phyloP scores from a whole-genome alignment of 2,329 filamentous ascomycete genomes.

The Neocucurbitaria cava region DNA sequence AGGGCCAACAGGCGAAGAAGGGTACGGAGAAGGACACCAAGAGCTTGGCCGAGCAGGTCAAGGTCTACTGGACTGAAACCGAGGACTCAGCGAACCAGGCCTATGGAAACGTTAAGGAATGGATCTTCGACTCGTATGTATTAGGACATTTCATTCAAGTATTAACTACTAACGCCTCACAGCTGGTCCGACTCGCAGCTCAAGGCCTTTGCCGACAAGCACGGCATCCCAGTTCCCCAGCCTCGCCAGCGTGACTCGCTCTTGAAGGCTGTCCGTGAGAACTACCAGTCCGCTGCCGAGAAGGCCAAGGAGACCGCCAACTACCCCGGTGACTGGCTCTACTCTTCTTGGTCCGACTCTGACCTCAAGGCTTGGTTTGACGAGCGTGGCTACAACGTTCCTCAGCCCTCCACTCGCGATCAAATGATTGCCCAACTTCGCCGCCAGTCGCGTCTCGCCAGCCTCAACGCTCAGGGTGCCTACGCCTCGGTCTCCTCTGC shows the following conservation, averaged over 20 bases:
- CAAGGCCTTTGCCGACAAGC: conserved; percentile 89
- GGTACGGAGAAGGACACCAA: conserved; percentile 73
- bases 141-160: background rate
- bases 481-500: conserved; percentile 54
- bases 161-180: conserved; percentile 44
- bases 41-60: conserved; percentile 71
- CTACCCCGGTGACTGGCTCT: conserved; percentile 97
- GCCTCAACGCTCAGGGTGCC: conserved; percentile 68
- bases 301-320: conserved; percentile 75
- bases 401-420: conserved; percentile 84
- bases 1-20: conserved; percentile 73
- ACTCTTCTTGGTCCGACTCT: conserved; percentile 88
- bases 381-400: conserved; percentile 81
- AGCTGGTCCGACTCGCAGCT: conserved; percentile 94
- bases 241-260: conserved; percentile 85
- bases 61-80: conserved; percentile 77
- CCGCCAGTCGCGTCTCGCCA: conserved; percentile 84
- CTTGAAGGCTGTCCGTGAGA: conserved; percentile 77
- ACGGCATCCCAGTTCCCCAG: conserved; percentile 85
- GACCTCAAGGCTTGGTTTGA: conserved; percentile 95
- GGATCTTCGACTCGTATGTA: conserved; percentile 82
- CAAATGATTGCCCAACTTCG: conserved; percentile 88
- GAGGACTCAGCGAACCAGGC: conserved; percentile 77
- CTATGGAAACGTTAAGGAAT: conserved; percentile 78
- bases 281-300: conserved; percentile 80